phyloP scores from a whole-genome alignment of 1,284 basidiomycete genomes.

The Sphaerobolus stellatus region DNA sequence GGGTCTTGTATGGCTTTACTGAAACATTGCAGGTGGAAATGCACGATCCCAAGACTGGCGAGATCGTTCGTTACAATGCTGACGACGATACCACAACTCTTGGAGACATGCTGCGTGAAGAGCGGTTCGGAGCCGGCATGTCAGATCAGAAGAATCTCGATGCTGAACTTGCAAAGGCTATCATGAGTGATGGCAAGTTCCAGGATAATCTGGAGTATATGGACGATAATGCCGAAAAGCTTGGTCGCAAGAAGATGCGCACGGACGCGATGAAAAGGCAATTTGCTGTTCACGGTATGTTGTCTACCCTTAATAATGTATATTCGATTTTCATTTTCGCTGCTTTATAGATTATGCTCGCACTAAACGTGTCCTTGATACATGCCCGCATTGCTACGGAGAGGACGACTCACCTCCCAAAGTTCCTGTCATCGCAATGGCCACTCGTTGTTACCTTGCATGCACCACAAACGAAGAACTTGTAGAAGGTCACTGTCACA shows the following conservation, averaged over 20 bases:
- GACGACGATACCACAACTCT: constrained; percentile 88
- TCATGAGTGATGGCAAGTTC: constrained; percentile 86
- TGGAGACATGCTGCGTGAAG: constrained; percentile 91
- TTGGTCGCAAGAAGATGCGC: constrained; percentile 92
- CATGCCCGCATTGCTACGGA: constrained; percentile 85
- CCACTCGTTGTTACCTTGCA: constrained; percentile 85
- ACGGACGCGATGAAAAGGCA: constrained; percentile 94
- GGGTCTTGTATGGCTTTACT: constrained; percentile 6
- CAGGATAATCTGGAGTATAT: constrained; percentile 90
- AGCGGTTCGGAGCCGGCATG: constrained; percentile 85
- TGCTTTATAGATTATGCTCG: constrained; percentile 78
- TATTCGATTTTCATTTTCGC: constrained; percentile 5
- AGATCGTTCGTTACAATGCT: constrained; percentile 80
- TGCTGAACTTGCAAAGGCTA: constrained; percentile 83
- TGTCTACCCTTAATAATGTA: constrained; percentile 7
- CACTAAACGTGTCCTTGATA: constrained; percentile 87
- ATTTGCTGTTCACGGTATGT: constrained; percentile 90
- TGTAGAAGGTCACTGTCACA: constrained; percentile 86
- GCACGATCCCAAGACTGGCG: constrained; percentile 84
- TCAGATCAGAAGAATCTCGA: constrained; percentile 91
- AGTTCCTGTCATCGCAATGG: constrained; percentile 86
- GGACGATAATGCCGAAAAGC: constrained; percentile 92
- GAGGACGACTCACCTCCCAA: constrained; percentile 85
- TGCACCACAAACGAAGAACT: constrained; percentile 87
- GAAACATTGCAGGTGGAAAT: constrained; percentile 71